A percentile compares a stretch with the other conserved stretches of the same genome.
Conservation (phyloP, 805 yeast genomes). For the Metschnikowia anglica region DNA sequence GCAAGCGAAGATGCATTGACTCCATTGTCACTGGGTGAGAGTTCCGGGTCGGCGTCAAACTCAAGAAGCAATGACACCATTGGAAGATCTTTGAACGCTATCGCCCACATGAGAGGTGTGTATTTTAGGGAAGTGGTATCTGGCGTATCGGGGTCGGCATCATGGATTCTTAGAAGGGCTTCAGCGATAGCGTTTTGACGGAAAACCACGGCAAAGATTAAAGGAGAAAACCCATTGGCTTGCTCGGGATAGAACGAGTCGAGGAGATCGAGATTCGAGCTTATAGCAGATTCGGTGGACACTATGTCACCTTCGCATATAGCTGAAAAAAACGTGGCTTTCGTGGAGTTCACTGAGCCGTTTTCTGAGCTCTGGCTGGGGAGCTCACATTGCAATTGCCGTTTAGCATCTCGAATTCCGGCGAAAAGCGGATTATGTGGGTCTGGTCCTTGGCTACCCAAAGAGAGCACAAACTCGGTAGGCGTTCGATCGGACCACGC, state of each 20-base stretch:
- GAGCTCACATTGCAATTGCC: constrained; percentile 2
- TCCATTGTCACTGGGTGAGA: constrained; percentile 32
- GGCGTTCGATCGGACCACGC: constrained; percentile 8
- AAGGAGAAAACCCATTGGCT: constrained; percentile 34
- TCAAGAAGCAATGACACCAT: constrained; percentile 58
- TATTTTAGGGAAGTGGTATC: constrained; percentile 51
- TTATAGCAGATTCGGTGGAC: constrained; percentile 28
- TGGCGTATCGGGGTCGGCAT: constrained; percentile 48
- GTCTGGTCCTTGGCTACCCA: constrained; percentile 7
- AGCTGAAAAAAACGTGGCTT: constrained; percentile 26
- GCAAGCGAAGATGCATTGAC: constrained; percentile 60
- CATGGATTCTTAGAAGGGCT: constrained; percentile 38
- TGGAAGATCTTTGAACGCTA: constrained; percentile 55
- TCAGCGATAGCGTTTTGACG: constrained; percentile 50
- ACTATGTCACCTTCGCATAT: constrained; percentile 40
- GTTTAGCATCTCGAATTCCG: constrained; percentile 11
- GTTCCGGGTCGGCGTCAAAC: constrained; percentile 61
- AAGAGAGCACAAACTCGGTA: constrained; percentile 5
- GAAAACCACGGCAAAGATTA: constrained; percentile 56
- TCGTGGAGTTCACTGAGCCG: not conserved
- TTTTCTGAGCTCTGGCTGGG: not conserved
- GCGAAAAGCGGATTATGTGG: constrained; percentile 12
- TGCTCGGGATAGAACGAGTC: constrained; percentile 23
- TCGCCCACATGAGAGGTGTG: constrained; percentile 87
- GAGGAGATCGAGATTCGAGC: constrained; percentile 25